Conservation (phyloP, 2,329 filamentous ascomycete species). For the Colletotrichum sp. region DNA sequence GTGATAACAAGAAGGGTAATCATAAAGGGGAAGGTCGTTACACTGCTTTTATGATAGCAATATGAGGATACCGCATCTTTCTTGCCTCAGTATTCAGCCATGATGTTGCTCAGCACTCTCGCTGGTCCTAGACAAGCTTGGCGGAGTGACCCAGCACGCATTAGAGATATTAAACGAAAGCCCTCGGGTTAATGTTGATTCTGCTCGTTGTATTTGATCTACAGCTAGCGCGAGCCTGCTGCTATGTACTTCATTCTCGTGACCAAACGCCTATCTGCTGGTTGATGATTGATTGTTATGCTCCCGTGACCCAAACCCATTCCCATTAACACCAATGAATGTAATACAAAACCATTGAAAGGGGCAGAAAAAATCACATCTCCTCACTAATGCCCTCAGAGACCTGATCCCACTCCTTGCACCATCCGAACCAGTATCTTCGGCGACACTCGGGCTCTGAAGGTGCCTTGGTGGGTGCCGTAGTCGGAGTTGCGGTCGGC, state of each 20-base stretch:
- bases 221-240: not conserved
- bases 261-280: not conserved
- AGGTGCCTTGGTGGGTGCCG: slow-evolving; percentile 25
- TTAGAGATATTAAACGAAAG: not conserved
- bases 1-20: not conserved
- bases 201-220: not conserved
- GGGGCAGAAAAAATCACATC: not conserved
- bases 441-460: slow-evolving; percentile 36
- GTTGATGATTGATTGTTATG: not conserved
- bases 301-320: not conserved
- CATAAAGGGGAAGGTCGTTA: not conserved
- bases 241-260: not conserved
- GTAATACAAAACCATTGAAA: not conserved
- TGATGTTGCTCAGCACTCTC: not conserved
- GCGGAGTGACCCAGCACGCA: not conserved
- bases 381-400: slow-evolving; percentile 7
- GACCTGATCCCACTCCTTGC: slow-evolving; percentile 38
- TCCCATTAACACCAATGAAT: not conserved
- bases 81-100: not conserved
- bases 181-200: not conserved
- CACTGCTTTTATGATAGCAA: not conserved
- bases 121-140: not conserved
- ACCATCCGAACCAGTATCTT: slow-evolving; percentile 46
- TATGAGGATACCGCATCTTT: not conserved
- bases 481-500: slow-evolving; percentile 32